These are phyloP conservation scores for Tulasnella sp. DNA, from an alignment of 768 basidiomycete genomes.

Conservation along the genomic window DNA sequence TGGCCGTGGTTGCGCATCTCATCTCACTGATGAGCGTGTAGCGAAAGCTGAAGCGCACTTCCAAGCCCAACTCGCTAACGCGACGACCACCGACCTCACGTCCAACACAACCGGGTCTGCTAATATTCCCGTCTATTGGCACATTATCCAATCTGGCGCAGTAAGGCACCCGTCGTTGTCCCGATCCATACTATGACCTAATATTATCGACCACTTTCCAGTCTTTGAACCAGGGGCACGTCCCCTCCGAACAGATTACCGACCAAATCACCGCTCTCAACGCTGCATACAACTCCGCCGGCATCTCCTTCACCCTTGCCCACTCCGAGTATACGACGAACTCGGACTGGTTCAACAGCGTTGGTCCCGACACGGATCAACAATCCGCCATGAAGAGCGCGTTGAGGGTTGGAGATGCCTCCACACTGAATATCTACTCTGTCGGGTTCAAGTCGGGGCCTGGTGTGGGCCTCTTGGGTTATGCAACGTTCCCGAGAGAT, in stretches of 20 bases:
- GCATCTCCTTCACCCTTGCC: slow-evolving; percentile 20
- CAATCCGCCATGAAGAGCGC: slow-evolving; percentile 29
- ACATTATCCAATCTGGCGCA: not conserved
- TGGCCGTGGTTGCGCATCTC: not conserved
- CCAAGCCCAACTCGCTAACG: not conserved
- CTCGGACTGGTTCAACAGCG: slow-evolving; percentile 23
- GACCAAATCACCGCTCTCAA: slow-evolving; percentile 20
- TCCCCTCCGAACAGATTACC: slow-evolving; percentile 19
- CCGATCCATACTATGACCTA: too few relatives aligned
- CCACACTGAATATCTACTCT: slow-evolving; percentile 31
- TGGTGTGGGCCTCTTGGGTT: slow-evolving; percentile 28
- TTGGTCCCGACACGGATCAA: slow-evolving; percentile 23
- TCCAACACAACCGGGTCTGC: not conserved
- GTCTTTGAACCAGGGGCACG: not conserved
- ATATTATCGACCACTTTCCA: not conserved
- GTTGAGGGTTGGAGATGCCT: slow-evolving; percentile 26
- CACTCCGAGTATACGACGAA: slow-evolving; percentile 19
- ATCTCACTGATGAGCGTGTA: not conserved
- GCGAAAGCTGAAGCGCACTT: slow-evolving; percentile 8
- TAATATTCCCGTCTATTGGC: not conserved
- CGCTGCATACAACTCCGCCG: slow-evolving; percentile 17
- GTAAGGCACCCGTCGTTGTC: not conserved
- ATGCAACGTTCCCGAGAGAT: slow-evolving; percentile 30
- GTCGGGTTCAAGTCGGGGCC: slow-evolving; percentile 14
- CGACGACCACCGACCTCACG: not conserved